Evolutionary conservation across 2,329 filamentous ascomycete genomes (phyloP), one percentile per base, ranked within the genome.

Genomic region (Fusarium metavorans): DNA sequence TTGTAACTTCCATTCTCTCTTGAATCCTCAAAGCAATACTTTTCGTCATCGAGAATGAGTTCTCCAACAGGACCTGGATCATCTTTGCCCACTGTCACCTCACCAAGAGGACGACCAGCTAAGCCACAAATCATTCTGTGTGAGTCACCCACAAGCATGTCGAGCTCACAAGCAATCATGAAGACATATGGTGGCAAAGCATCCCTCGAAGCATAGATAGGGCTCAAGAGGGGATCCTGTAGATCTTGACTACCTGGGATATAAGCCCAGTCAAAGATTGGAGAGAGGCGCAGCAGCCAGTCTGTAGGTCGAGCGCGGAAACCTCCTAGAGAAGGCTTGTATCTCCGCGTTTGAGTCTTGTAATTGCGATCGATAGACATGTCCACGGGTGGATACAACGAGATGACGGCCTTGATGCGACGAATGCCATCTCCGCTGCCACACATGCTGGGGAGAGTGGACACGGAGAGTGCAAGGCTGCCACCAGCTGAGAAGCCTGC

Each of bases 251-350:
- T n/a, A 0, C 13, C 25, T 4, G 57, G 16, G 3, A 57, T 45
- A 11, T 73, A 73, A 9, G 71, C 71, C 4, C 59, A 64, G 2
- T 74, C 71, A 2, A 73, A 73, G 8, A 74, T n/a, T 0, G 71
- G 62, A 0, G 71, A 68, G 5, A 74, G 34, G 0, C 25, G 20
- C 6, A 67, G 7, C 4, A 73, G 58, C 8, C 39, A 73, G 6
- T 74, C 71, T 0, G 32, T 48, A 9, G 63, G 23, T 6, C 35
- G 56, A 0, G 54, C 71, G 0, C 71, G 71, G 5, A 74, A 74
- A 0, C 63, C 71, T 4, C 71, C 71, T 5, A 73, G 32, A 0
- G 56, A 61, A 20, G 71, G 48, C 1, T 74, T 73, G 7, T 64
- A 73, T 39, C 70, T 71, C 0, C 71, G 50, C 0, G 63, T 73